Evolutionary conservation across 2,329 filamentous ascomycete genomes (phyloP), one percentile per base, ranked within the genome.

Genomic region (Neurospora sp.): DNA sequence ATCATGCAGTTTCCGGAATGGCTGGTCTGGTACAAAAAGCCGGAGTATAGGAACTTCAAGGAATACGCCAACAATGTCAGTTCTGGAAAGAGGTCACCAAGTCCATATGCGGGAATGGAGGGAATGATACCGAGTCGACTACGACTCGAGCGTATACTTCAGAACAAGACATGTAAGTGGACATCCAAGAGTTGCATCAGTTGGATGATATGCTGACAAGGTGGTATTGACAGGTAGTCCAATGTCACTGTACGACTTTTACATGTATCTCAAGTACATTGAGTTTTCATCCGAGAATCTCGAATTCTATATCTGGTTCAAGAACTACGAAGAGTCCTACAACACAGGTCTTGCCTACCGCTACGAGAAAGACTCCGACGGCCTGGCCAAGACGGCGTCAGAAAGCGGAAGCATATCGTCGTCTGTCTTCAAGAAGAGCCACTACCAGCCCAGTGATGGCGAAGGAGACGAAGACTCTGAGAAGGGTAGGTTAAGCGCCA

Each of bases 211-310:
- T 70, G 70, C 43, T 42, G 10, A 67, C 71, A 71, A 62, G 70
- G 66, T 10, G 52, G 11, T 5, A 42, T 39, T 28, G 4, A 67
- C 66, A 83, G 81, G 81, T 72, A 83, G 81, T 68, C 83, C 83
- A 4, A 83, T 84, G 82, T 83, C 81, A 0, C 74, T 84, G 10
- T 83, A 84, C 70, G 83, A 84, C 76, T 84, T 84, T 68, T 84
- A 83, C 76, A 83, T 84, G 81, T 84, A 84, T 70, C 77, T 84
- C 67, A 84, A 83, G 75, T 80, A 84, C 73, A 83, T 84, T 67
- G 83, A 84, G 74, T 81, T 79, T 75, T 84, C 82, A 1, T 77
- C 81, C 0, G 83, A 84, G 76, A 84, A 84, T 72, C 79, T 84
- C 9, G 83, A 84, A 75, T 84, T 84, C 71, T 84, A 82, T 72